Conservation (phyloP, 2,329 filamentous ascomycete genomes). For the Zasmidium cellare region DNA sequence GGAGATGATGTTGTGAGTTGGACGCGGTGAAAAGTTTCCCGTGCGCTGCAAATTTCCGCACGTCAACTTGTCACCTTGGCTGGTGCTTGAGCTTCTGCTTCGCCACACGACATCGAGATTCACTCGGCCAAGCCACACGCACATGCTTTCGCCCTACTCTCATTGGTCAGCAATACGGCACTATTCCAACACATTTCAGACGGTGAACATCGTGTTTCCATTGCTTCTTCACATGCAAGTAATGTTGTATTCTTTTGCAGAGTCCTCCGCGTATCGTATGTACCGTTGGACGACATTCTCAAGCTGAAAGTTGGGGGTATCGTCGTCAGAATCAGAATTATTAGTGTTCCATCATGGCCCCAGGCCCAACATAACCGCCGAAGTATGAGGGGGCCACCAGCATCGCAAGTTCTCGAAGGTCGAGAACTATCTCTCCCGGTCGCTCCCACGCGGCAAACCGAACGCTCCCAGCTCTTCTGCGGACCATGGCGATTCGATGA, state of each 20-base stretch:
- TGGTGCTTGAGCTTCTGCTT: not conserved
- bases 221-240: too few species aligned
- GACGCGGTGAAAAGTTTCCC: not conserved
- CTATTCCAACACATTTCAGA: too few species aligned
- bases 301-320: not conserved
- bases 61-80: too few species aligned
- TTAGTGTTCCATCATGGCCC: not conserved
- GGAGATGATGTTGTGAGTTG: not conserved
- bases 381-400: constrained; percentile 11
- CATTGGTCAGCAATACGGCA: too few species aligned
- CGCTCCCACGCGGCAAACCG: constrained; percentile 41
- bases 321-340: not conserved
- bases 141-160: not conserved
- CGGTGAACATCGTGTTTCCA: too few species aligned
- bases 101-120: constrained; percentile 3
- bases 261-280: not conserved
- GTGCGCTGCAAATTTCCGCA: not conserved
- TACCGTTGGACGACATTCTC: not conserved
- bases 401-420: constrained; percentile 42
- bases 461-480: constrained; percentile 34
- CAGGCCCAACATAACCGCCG: not conserved
- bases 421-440: constrained; percentile 40
- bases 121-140: not conserved
- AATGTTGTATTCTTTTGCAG: not conserved
- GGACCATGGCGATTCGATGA: constrained; percentile 40